Evolutionary conservation across 2,329 filamentous ascomycete genomes (phyloP), one percentile per base, ranked within the genome.

Genomic region (Penicillium oxalicum): DNA sequence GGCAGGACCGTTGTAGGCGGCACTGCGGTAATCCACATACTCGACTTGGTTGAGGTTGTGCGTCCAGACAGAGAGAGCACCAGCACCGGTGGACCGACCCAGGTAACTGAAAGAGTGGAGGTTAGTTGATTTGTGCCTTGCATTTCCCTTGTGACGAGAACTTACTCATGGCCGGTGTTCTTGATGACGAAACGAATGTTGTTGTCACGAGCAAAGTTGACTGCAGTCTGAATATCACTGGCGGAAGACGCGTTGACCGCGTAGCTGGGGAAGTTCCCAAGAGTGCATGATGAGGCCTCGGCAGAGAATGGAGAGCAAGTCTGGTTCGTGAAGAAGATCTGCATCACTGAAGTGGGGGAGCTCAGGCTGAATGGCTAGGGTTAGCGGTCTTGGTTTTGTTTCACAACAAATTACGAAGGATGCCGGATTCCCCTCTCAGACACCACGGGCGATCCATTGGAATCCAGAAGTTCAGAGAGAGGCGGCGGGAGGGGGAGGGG

Each of bases 1-100:
- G 0, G 79, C 78, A 12, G 68, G 67, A 8, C 80, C 79, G 0
- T 56, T 60, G 61, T 82, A 83, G 40, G 65, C 48, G 2, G 58
- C 25, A 26, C 69, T 63, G 1, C 66, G 66, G 50, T 70, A 78
- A 44, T 65, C 54, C 25, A 53, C 29, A 44, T 59, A 61, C 9
- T 64, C 55, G 25, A 68, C 60, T 13, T 56, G 47, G 33, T 61
- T 64, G 38, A 68, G 47, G 36, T 66, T 39, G 44, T 68, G 66
- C 9, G 59, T 68, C 66, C 66, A 69, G 25, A 68, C 56, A 4
- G 61, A 59, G 27, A 67, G 55, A 6, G 57, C 73, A 2, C 82
- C 81, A 39, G 76, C 77, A 32, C 83, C 84, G 0, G 81, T 81
- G 0, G 78, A 82, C 32, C 80, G 78, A 37, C 82, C 83, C 29